phyloP scores from a whole-genome alignment of 164 flowering plant species.

The Sextonia rubra region DNA sequence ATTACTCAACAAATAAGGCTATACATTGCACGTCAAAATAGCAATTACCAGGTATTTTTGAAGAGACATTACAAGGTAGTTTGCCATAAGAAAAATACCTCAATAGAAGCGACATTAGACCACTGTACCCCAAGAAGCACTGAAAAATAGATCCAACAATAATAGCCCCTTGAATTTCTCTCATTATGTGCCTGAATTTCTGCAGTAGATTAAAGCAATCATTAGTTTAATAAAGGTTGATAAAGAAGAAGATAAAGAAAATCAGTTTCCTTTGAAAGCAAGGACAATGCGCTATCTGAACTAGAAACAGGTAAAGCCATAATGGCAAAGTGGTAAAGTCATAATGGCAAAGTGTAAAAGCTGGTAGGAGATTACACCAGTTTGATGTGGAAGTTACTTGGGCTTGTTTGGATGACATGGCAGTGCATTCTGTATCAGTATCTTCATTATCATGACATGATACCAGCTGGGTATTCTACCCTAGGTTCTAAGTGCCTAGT shows the following conservation, averaged over 20 bases:
- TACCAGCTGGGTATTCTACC: not conserved
- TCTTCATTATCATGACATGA: not conserved
- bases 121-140: conserved; percentile 71
- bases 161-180: conserved; percentile 90
- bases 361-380: not conserved
- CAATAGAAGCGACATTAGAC: conserved; percentile 69
- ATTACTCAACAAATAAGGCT: no score
- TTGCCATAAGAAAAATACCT: conserved; percentile 36
- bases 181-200: conserved; percentile 91
- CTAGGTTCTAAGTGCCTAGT: not conserved
- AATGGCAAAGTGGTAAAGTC: not conserved
- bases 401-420: not conserved
- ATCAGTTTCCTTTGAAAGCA: not conserved
- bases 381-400: not conserved
- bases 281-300: not conserved
- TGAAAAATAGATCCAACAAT: conserved; percentile 87
- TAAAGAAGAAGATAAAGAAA: not conserved
- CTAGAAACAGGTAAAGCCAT: not conserved
- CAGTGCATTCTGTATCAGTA: not conserved
- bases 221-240: not conserved
- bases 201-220: conserved; percentile 26
- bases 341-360: not conserved
- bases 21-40: no score
- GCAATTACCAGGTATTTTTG: not conserved
- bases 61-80: conserved; percentile 5